These are phyloP conservation scores for Fusarium pseudoanthophilum DNA, from an alignment of 2,329 filamentous ascomycete genomes.

Conservation along the genomic window DNA sequence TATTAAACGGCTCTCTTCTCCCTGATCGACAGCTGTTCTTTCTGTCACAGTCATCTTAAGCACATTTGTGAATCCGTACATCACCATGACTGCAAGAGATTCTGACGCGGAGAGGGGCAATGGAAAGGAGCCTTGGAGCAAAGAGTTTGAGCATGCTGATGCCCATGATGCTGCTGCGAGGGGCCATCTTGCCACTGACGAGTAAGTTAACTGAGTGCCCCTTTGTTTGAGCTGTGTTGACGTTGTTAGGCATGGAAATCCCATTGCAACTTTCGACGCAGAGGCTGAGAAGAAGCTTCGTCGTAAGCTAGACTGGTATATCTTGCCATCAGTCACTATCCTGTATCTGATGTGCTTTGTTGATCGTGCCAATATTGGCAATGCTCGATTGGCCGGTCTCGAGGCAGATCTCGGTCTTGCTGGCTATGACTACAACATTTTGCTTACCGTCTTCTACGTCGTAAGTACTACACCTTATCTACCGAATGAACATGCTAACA, in stretches of 20 bases:
- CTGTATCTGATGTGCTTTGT: slow-evolving; percentile 69
- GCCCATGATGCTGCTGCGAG: slow-evolving; percentile 12
- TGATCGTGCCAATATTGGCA: slow-evolving; percentile 77
- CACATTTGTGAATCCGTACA: no score
- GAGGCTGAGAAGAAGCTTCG: slow-evolving; percentile 9
- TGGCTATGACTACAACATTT: slow-evolving; percentile 52
- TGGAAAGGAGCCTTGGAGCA: not conserved
- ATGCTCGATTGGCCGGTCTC: slow-evolving; percentile 63
- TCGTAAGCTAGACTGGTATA: slow-evolving; percentile 16
- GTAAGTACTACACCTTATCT: not conserved
- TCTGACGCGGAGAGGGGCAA: slow-evolving; percentile 7
- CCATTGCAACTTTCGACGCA: slow-evolving; percentile 10
- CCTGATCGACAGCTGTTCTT: not conserved
- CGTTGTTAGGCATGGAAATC: not conserved
- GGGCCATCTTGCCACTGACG: slow-evolving; percentile 18
- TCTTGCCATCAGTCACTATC: slow-evolving; percentile 24
- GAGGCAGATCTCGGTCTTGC: slow-evolving; percentile 66
- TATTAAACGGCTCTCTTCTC: not conserved
- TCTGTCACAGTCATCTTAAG: not conserved
- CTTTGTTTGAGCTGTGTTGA: not conserved
- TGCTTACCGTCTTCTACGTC: slow-evolving; percentile 18
- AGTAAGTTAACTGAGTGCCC: not conserved
- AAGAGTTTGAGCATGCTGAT: not conserved
- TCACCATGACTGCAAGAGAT: not conserved
- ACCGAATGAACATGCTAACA: not conserved